phyloP scores from a whole-genome alignment of 176 grass and related monocot genomes.

The Urochloa ruziziensis region DNA sequence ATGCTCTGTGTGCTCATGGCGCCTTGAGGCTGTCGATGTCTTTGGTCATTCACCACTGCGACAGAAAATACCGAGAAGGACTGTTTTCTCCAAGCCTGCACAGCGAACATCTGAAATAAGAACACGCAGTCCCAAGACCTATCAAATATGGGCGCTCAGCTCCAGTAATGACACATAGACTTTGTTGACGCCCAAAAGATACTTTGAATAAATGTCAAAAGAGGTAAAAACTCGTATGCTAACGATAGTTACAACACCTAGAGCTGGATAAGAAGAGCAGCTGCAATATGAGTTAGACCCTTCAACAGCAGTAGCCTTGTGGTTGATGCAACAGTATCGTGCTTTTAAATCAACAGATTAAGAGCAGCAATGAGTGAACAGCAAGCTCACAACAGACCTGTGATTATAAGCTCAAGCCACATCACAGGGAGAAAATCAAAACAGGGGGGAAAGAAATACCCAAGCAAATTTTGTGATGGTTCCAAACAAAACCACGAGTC shows the following conservation, averaged over 20 bases:
- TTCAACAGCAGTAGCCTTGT: background rate
- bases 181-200: too few relatives aligned
- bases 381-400: background rate
- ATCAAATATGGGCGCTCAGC: too few relatives aligned
- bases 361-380: background rate
- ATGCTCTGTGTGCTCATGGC: slow-evolving; percentile 52
- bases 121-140: background rate
- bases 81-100: slow-evolving; percentile 15
- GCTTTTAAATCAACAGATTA: background rate
- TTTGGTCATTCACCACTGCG: background rate
- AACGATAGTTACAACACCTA: too few relatives aligned
- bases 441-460: too few relatives aligned
- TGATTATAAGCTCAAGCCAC: background rate
- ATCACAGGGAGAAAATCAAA: background rate
- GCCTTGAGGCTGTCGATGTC: background rate
- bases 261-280: background rate
- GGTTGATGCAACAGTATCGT: background rate
- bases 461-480: background rate
- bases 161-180: too few relatives aligned
- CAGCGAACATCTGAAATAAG: background rate
- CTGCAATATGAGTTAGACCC: slow-evolving; percentile 8
- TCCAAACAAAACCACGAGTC: background rate
- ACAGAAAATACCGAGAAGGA: background rate
- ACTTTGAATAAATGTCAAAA: too few relatives aligned
- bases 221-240: too few relatives aligned